These are phyloP conservation scores for Sphenostylis stenocarpa DNA, from an alignment of 306 rosid species.

Conservation along the genomic window DNA sequence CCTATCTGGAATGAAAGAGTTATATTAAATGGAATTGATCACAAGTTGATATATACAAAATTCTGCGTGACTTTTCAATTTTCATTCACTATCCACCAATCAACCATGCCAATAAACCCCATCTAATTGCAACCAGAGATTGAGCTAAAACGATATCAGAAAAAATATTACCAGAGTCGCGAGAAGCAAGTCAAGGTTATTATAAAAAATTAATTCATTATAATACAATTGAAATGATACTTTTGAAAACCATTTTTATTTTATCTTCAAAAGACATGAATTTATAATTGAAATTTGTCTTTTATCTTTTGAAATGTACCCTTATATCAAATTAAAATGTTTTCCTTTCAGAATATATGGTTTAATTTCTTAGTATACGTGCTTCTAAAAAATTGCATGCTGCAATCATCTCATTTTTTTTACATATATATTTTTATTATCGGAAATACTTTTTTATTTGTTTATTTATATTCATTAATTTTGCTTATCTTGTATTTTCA, in stretches of 20 bases:
- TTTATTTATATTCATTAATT: too few species aligned
- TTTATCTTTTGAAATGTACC: too few species aligned
- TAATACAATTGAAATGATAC: not conserved
- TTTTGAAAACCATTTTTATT: not conserved
- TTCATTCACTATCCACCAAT: not conserved
- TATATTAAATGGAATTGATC: not conserved
- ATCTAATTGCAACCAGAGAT: not conserved
- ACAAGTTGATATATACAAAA: not conserved
- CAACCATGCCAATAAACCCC: not conserved
- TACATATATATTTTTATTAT: too few species aligned
- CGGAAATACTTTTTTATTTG: too few species aligned
- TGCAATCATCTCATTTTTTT: not conserved
- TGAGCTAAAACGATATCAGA: not conserved
- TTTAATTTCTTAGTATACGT: not conserved
- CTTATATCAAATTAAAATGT: too few species aligned
- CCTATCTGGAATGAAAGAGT: slow-evolving; percentile 12
- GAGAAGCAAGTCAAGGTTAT: not conserved
- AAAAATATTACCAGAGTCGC: not conserved
- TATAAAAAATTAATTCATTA: too few species aligned
- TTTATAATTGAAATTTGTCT: too few species aligned
- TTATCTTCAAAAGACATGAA: not conserved
- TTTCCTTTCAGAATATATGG: not conserved
- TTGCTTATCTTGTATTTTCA: too few species aligned
- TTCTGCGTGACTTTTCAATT: not conserved
- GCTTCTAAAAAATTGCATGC: not conserved